A percentile compares a stretch with the other conserved stretches of the same genome.
phyloP scores from a whole-genome alignment of 2,329 filamentous ascomycete genomes.

The Tolypocladium album region DNA sequence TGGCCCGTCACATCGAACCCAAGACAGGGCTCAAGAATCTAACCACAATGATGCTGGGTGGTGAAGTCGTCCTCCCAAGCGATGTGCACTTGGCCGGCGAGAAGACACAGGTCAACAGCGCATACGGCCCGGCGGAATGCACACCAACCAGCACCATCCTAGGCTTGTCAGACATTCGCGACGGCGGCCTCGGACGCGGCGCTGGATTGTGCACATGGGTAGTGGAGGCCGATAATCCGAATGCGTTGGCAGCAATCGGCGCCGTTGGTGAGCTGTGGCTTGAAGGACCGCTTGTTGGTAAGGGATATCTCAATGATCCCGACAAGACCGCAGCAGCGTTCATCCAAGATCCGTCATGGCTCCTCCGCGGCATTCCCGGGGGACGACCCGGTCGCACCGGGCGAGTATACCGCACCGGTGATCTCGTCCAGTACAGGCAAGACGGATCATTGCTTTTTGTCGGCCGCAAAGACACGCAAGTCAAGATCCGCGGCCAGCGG shows the following conservation, averaged over 20 bases:
- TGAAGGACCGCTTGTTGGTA: conserved; percentile 13
- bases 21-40: conserved; percentile 4
- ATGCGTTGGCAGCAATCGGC: conserved; percentile 9
- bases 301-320: conserved; percentile 11
- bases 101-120: conserved; percentile 5
- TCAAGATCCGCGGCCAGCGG: conserved; percentile 44
- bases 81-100: conserved; percentile 5
- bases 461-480: conserved; percentile 42
- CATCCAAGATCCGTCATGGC: conserved; percentile 5
- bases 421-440: conserved; percentile 13
- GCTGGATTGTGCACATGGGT: conserved; percentile 10
- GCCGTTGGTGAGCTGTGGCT: conserved; percentile 15
- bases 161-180: not conserved
- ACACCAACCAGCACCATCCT: conserved; percentile 2
- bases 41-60: conserved; percentile 6
- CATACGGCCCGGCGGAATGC: conserved; percentile 13
- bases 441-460: conserved; percentile 28
- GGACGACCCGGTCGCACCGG: conserved; percentile 1
- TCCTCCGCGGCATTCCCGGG: conserved; percentile 1
- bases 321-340: conserved; percentile 3
- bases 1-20: conserved; percentile 6
- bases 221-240: conserved; percentile 6
- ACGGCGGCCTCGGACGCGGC: conserved; percentile 3
- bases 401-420: conserved; percentile 12
- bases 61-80: conserved; percentile 5